Base-by-base conservation (phyloP, 805 yeast genomes). In the Naumovozyma baii region DNA sequence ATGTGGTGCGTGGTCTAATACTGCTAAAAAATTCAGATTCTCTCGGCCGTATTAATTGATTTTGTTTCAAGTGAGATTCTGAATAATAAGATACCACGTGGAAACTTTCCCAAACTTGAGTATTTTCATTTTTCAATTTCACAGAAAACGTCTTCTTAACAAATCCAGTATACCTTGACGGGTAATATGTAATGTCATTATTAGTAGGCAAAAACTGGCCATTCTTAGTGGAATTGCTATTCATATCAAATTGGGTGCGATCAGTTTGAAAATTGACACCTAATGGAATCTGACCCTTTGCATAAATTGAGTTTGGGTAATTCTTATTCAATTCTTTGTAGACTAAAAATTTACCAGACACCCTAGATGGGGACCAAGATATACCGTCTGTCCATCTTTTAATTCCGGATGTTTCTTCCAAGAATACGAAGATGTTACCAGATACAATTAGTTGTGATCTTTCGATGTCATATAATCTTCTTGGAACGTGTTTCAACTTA, bases 311-410 rank as follows among this genome's bases (percentile, higher is more conserved):
- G 17, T 15, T 26, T 5, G 33, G 32, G 18, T 5, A 34, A 10
- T 25, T 18, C 25, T 43, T 54, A 30, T 50, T 47, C 33, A 52
- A 57, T 54, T 87, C 92, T 18, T 94, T 73, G 59, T 88, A 88
- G 9, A 88, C 78, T 18, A 88, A 64, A 50, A 88, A 88, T 42
- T 92, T 69, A 5, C 95, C 95, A 30, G 84, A 68, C 25, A 88
- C 85, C 31, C 96, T 67, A 2, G 92, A 80, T 0, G 96, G 95
- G 2, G 87, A 78, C 96, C 96, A 88, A 12, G 86, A 69, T 8
- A 84, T 73, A 12, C 96, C 95, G 52, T 88, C 96, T 1, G 96
- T 88, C 96, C 96, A 88, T 42, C 96, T 68, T 56, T 83, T 83
- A 43, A 88, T 86, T 1, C 88, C 86, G 0, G 87, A 76, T 8